phyloP scores from a whole-genome alignment of 305 asterid genomes.

The Fraxinus albicans region DNA sequence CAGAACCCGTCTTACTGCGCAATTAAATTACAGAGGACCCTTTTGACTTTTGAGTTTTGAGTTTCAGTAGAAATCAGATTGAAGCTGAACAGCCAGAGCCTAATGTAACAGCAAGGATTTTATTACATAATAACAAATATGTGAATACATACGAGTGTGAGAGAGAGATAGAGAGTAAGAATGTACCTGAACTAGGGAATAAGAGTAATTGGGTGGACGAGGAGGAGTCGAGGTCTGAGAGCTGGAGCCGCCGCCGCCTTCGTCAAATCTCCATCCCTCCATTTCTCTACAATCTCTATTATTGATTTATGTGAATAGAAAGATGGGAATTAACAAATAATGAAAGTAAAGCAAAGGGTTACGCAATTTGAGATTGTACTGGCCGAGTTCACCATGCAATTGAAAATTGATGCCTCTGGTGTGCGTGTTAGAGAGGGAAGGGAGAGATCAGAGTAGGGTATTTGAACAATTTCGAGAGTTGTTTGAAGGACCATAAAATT shows the following conservation, averaged over 20 bases:
- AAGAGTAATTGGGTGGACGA: constrained; percentile 40
- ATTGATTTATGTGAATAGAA: background rate
- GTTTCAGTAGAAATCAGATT: background rate
- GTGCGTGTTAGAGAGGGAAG: background rate
- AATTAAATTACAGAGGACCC: background rate
- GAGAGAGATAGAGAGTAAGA: background rate
- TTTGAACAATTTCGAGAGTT: constrained; percentile 30
- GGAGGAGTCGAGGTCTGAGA: constrained; percentile 7
- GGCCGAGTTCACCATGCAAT: background rate
- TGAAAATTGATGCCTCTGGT: background rate
- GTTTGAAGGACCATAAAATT: background rate
- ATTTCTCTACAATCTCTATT: constrained; percentile 24
- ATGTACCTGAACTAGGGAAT: constrained; percentile 39
- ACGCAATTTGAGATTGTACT: background rate
- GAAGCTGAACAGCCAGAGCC: background rate
- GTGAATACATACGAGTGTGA: background rate
- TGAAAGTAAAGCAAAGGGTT: background rate
- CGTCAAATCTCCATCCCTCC: constrained; percentile 49
- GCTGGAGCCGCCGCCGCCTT: constrained; percentile 29
- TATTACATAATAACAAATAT: background rate
- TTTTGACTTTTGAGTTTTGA: background rate
- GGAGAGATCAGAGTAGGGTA: constrained; percentile 18
- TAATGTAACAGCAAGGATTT: background rate
- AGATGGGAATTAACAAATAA: background rate
- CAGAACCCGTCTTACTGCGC: background rate